phyloP scores from a whole-genome alignment of 2,329 filamentous ascomycete species.

The Pseudogymnoascus sp. region DNA sequence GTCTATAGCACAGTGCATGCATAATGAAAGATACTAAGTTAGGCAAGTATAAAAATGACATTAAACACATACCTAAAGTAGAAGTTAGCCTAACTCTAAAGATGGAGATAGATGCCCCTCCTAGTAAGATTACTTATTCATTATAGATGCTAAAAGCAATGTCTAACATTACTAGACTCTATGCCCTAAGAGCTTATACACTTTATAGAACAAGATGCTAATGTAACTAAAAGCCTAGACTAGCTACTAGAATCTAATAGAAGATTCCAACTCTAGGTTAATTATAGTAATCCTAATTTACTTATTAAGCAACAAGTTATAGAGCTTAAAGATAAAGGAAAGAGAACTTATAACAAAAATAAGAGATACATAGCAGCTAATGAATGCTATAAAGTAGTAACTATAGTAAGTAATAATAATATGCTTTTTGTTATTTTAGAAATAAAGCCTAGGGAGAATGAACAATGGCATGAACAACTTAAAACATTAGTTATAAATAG shows the following conservation, averaged over 20 bases:
- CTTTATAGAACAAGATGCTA: constrained; percentile 13
- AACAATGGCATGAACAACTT: background rate
- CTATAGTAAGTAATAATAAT: constrained; percentile 13
- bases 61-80: background rate
- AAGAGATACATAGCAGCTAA: constrained; percentile 13
- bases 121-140: background rate
- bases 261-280: background rate
- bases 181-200: background rate
- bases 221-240: constrained; percentile 8
- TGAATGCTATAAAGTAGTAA: background rate
- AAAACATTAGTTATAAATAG: background rate
- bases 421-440: constrained; percentile 16
- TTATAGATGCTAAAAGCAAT: background rate
- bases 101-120: background rate
- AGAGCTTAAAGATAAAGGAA: constrained; percentile 3
- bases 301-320: constrained; percentile 11
- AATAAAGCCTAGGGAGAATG: constrained; percentile 3
- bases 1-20: background rate
- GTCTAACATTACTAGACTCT: background rate
- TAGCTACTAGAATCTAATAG: background rate
- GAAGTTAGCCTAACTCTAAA: background rate
- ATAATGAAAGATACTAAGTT: background rate
- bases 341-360: constrained; percentile 7
- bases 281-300: background rate
- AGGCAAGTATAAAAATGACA: background rate